These are phyloP conservation scores for Eragrostis nindensis DNA, from an alignment of 176 grass and related monocot genomes.

Conservation along the genomic window DNA sequence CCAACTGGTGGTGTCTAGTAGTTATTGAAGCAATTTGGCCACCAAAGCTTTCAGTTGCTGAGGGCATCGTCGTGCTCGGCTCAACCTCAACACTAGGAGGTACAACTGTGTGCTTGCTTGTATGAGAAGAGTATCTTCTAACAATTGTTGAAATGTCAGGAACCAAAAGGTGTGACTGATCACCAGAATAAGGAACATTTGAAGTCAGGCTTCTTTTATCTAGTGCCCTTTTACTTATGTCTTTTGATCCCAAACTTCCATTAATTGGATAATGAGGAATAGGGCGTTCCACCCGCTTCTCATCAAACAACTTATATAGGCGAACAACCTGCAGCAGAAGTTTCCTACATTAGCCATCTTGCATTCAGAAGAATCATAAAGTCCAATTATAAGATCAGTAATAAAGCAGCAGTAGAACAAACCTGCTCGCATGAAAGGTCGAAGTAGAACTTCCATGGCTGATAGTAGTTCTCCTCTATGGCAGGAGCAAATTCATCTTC, in stretches of 20 bases:
- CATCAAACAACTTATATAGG: conserved; percentile 45
- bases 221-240: neutral
- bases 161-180: conserved; percentile 2
- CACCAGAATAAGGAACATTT: conserved; percentile 24
- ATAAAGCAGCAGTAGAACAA: conserved; percentile 11
- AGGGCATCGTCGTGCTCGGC: conserved; percentile 10
- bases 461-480: conserved; percentile 65
- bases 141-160: conserved; percentile 31
- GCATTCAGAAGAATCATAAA: conserved; percentile 27
- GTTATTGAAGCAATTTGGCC: conserved; percentile 13
- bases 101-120: conserved; percentile 29
- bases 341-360: neutral
- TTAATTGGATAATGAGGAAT: neutral
- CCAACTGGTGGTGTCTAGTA: conserved; percentile 17
- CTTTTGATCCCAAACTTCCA: conserved; percentile 24
- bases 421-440: conserved; percentile 68
- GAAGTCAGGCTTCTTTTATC: conserved; percentile 28
- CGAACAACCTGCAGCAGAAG: conserved; percentile 45
- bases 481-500: conserved; percentile 64
- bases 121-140: conserved; percentile 35
- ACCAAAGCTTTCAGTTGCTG: conserved; percentile 29
- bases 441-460: conserved; percentile 61
- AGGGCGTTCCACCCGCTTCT: conserved; percentile 29
- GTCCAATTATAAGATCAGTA: conserved; percentile 27
- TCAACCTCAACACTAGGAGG: conserved; percentile 18